These are phyloP conservation scores for Aspergillus vadensis DNA, from an alignment of 2,329 filamentous ascomycete genomes.

Conservation along the genomic window DNA sequence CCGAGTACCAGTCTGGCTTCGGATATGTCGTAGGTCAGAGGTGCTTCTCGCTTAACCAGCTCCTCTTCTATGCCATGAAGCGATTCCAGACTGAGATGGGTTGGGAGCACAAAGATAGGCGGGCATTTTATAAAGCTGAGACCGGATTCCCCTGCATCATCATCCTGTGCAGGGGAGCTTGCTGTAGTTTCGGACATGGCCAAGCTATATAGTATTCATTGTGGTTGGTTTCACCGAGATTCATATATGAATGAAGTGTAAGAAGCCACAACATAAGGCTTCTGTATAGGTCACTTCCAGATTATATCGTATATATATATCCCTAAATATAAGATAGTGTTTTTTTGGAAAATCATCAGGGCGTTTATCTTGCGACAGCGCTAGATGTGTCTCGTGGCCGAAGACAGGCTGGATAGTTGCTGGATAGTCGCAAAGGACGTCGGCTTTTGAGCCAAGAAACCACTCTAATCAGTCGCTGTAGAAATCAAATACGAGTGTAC, in stretches of 20 bases:
- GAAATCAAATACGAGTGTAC: not conserved
- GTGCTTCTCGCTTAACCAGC: slow-evolving; percentile 57
- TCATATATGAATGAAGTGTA: not conserved
- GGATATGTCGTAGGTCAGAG: slow-evolving; percentile 68
- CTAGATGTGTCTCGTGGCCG: too few relatives aligned
- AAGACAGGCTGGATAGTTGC: too few relatives aligned
- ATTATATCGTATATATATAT: too few relatives aligned
- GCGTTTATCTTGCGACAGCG: too few relatives aligned
- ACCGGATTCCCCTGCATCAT: slow-evolving; percentile 11
- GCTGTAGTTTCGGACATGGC: slow-evolving; percentile 21
- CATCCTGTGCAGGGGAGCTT: slow-evolving; percentile 16
- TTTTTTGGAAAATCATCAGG: too few relatives aligned
- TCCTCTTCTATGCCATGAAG: slow-evolving; percentile 65
- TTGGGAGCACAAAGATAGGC: slow-evolving; percentile 71
- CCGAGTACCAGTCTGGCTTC: slow-evolving; percentile 76
- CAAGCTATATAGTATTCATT: slow-evolving; percentile 3
- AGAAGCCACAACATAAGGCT: not conserved
- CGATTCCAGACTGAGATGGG: slow-evolving; percentile 66
- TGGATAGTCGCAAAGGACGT: too few relatives aligned
- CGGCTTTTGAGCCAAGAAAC: too few relatives aligned
- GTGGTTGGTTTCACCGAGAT: not conserved
- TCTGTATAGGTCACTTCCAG: not conserved
- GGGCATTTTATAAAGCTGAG: slow-evolving; percentile 50
- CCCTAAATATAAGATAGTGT: too few relatives aligned
- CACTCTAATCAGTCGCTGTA: not conserved